phyloP scores from a whole-genome alignment of 352 stramenopile species.

The Phytophthora colocasiae region DNA sequence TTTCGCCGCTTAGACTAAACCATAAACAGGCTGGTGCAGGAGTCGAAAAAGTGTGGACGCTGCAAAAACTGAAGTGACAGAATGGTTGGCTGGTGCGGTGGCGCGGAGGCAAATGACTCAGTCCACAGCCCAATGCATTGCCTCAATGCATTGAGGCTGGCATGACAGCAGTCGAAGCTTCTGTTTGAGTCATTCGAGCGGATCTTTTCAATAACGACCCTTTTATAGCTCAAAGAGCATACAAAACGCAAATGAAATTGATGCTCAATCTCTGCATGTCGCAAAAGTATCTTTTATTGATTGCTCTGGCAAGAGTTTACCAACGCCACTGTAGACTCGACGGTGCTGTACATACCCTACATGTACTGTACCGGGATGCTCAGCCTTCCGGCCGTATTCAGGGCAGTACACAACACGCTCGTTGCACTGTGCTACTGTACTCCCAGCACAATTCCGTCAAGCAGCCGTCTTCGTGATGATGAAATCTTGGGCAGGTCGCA shows the following conservation, averaged over 20 bases:
- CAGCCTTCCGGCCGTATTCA: neutral
- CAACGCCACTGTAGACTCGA: neutral
- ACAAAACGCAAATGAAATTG: neutral
- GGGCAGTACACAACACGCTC: neutral
- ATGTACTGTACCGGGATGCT: neutral
- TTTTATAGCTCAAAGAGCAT: neutral
- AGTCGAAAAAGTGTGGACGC: neutral
- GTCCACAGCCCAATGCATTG: neutral
- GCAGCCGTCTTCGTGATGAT: too few species aligned
- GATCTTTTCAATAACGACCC: too few species aligned
- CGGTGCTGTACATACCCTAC: too few species aligned
- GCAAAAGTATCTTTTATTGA: constrained; percentile 8
- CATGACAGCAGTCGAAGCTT: too few species aligned
- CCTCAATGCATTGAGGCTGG: too few species aligned
- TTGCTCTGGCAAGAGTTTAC: neutral
- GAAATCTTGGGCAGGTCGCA: neutral
- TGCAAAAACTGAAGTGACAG: neutral
- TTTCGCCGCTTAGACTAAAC: constrained; percentile 5
- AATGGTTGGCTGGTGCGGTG: neutral
- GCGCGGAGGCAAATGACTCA: neutral
- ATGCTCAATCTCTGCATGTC: neutral
- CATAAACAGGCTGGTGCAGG: constrained; percentile 1
- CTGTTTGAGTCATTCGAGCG: too few species aligned
- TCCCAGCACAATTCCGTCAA: too few species aligned
- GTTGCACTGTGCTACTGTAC: neutral